Evolutionary conservation across 2,329 filamentous ascomycete genomes (phyloP).

Genomic region (Neobulgaria alba): DNA sequence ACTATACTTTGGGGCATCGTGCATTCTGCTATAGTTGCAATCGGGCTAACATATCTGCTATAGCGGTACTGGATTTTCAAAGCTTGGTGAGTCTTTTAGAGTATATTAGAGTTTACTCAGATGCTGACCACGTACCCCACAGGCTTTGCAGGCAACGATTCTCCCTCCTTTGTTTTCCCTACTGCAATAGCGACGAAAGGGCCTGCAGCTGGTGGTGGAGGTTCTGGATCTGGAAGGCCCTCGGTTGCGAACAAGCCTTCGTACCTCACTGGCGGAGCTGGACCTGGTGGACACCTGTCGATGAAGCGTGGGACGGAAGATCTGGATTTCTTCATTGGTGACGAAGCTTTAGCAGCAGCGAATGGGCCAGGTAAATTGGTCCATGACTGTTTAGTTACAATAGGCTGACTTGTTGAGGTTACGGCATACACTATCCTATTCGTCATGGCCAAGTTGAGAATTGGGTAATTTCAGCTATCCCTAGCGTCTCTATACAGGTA

Average conservation of each 20-base stretch:
- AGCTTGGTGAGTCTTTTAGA: conserved; percentile 64
- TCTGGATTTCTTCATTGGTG: conserved; percentile 96
- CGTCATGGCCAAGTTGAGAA: conserved; percentile 98
- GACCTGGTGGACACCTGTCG: conserved; percentile 72
- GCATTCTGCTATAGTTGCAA: not conserved
- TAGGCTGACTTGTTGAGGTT: conserved; percentile 47
- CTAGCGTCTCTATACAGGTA: not conserved
- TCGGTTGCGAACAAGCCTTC: conserved; percentile 91
- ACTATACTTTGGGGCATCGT: not conserved
- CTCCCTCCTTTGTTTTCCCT: conserved; percentile 97
- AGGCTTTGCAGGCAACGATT: conserved; percentile 99
- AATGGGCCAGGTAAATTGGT: conserved; percentile 62
- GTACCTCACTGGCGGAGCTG: conserved; percentile 85
- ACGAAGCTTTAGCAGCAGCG: conserved; percentile 81
- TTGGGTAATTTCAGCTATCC: conserved; percentile 53
- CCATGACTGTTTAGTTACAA: not conserved
- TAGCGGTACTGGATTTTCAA: conserved; percentile 98
- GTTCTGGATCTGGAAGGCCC: conserved; percentile 79
- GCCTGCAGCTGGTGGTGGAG: conserved; percentile 58
- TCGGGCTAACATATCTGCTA: not conserved
- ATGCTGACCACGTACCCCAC: conserved; percentile 12
- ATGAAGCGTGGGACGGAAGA: conserved; percentile 95
- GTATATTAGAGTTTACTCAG: not conserved
- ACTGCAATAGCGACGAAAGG: conserved; percentile 97
- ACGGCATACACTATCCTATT: conserved; percentile 95